Percentiles rank a stretch among this genome's conserved stretches.
These are phyloP conservation scores for Mucor lusitanicus DNA, from an alignment of 371 early-diverging fungal genomes.

Conservation along the genomic window DNA sequence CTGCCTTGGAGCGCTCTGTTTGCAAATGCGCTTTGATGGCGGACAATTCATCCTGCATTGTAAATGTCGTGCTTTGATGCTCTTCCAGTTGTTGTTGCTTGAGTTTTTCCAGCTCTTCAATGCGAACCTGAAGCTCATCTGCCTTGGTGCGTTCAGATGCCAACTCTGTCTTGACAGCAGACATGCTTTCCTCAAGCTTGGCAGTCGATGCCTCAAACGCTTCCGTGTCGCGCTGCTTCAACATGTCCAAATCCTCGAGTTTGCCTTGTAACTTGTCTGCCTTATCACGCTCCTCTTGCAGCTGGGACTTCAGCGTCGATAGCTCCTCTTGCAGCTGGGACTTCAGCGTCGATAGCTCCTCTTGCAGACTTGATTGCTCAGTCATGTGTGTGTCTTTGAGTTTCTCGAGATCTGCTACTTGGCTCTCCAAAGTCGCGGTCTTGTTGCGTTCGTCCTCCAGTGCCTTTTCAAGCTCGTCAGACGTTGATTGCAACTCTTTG, in stretches of 20 bases:
- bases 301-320: not conserved
- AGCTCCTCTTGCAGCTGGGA: not conserved
- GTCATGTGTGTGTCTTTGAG: not conserved
- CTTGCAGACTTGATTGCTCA: not conserved
- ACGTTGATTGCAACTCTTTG: not conserved
- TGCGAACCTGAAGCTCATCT: not conserved
- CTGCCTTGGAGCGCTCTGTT: not conserved
- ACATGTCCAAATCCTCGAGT: not conserved
- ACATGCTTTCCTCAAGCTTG: not conserved
- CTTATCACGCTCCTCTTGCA: not conserved
- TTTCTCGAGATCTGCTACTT: not conserved
- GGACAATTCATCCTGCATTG: conserved; percentile 3
- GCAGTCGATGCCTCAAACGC: not conserved
- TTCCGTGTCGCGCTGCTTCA: not conserved
- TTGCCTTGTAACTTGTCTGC: conserved; percentile 2
- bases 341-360: not conserved
- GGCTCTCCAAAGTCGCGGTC: not conserved
- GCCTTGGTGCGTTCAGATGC: not conserved
- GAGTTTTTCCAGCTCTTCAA: conserved; percentile 5
- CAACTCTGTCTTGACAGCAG: not conserved
- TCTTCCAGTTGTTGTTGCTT: not conserved
- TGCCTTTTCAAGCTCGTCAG: not conserved
- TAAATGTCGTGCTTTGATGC: not conserved
- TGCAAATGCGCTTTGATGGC: not conserved
- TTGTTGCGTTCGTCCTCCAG: not conserved